These are phyloP conservation scores for Ophiostoma ulmi DNA, from an alignment of 2,329 filamentous ascomycete species.

Conservation along the genomic window DNA sequence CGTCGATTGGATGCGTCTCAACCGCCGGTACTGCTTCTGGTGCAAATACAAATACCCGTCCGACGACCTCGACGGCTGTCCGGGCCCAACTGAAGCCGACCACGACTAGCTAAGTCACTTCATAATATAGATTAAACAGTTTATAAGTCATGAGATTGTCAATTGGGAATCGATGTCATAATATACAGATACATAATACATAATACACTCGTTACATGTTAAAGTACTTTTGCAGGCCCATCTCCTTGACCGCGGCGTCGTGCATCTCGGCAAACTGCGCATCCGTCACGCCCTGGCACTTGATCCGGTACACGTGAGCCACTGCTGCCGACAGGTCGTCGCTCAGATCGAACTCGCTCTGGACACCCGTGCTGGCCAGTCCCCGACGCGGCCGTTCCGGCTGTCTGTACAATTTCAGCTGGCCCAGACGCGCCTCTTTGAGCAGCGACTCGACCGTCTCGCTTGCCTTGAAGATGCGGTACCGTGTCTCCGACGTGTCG, in stretches of 20 bases:
- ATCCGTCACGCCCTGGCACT: slow-evolving; percentile 23
- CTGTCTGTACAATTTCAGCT: slow-evolving; percentile 6
- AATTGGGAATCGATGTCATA: slow-evolving; percentile 9
- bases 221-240: slow-evolving; percentile 31
- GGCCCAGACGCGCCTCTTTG: slow-evolving; percentile 17
- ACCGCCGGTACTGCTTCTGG: slow-evolving; percentile 88
- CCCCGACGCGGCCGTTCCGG: background rate
- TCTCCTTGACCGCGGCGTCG: slow-evolving; percentile 30
- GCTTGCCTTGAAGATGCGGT: slow-evolving; percentile 31
- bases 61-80: slow-evolving; percentile 75
- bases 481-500: slow-evolving; percentile 29
- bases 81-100: slow-evolving; percentile 81
- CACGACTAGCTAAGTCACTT: slow-evolving; percentile 45
- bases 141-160: slow-evolving; percentile 2
- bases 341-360: slow-evolving; percentile 27
- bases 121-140: background rate
- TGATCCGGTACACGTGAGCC: slow-evolving; percentile 28
- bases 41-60: slow-evolving; percentile 82
- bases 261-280: slow-evolving; percentile 27
- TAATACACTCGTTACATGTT: background rate
- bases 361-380: background rate
- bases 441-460: slow-evolving; percentile 31
- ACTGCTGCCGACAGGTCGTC: slow-evolving; percentile 31
- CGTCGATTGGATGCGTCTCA: slow-evolving; percentile 63
- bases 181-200: background rate